Evolutionary conservation across 1,284 basidiomycete species (phyloP), one percentile per base, ranked within the genome.

Genomic region (Boletellus deceptivus): DNA sequence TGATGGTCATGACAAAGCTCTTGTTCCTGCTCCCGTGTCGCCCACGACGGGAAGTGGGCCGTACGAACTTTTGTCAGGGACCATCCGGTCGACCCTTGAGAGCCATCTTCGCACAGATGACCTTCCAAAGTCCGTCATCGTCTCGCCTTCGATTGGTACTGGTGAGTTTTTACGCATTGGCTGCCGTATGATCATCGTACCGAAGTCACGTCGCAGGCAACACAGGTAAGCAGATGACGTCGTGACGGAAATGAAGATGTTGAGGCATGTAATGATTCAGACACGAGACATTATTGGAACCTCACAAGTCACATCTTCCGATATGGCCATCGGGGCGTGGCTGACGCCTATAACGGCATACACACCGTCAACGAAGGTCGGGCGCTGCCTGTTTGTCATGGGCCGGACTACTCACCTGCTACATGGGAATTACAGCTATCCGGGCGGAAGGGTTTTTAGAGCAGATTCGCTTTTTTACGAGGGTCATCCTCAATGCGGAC

Each of bases 351-450:
- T 43, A 68, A 64, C 43, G 76, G 75, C 6, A 65, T 75, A 22
- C 84, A 86, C 59, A 84, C 84, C 3, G 68, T 77, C 27, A 74
- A 80, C 47, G 79, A 80, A 65, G 71, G 72, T 65, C 36, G 50
- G 53, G 46, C 11, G 35, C 22, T 25, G 18, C 11, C 10, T 33
- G 14, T 6, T 35, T 36, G 39, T 35, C 37, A 43, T 46, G 20
- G 10, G 25, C 13, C 38, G 11, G 38, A 22, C 50, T 37, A 43
- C 48, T 52, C 27, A 52, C 37, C 4, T 24, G 4, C 18, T 29
- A 36, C 36, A 24, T 36, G 24, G 20, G 39, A 39, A 43, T 3
- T 45, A 17, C 18, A 72, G 69, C 68, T 38, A 58, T 72, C 3
- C 58, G 57, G 17, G 69, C 59, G 25, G 68, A 70, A 42, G 63